Base-by-base conservation (phyloP, 2,329 filamentous ascomycete genomes). In the Ophiocordyceps camponoti-rufipedis region DNA sequence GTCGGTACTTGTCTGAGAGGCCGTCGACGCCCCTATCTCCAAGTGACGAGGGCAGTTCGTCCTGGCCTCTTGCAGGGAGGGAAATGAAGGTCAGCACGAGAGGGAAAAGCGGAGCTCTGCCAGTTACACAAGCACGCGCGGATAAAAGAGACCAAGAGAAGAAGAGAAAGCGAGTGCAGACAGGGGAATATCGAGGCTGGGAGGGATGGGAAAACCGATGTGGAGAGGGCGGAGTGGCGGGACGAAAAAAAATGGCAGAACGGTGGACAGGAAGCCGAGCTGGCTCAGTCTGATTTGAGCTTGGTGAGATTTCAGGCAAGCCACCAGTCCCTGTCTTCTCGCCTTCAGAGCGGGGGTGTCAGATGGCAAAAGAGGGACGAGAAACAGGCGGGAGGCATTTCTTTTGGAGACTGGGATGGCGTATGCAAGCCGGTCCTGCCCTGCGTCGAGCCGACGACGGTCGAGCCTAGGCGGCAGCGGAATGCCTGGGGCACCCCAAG, bases 341-440 rank as follows among this genome's bases (percentile, higher is more conserved):
- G 35, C 14, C 35, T 38, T 9, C 5, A n/a, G 16, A 38, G 35
- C 14, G 23, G 35, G 33, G 43, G 43, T 33, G 33, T 46, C 41
- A 49, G 45, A 48, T 39, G 47, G 46, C 45, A 50, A 48, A 52
- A 51, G 35, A 49, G 54, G 53, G 46, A 49, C 55, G 50, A 52
- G 48, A 50, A 51, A 53, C 49, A 54, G 48, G 54, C 50, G 46
- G 52, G 50, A 53, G 48, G 54, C 55, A 56, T 62, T 62, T 58
- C 58, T 57, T 59, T 58, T 62, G 51, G 50, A 51, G 52, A 53
- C 49, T 51, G 52, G 49, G 50, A 51, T 49, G 52, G 53, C 51
- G 50, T 56, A 58, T 62, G 59, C 58, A 57, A 51, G 53, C 53
- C 18, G 50, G 49, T 50, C 52, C 48, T 57, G 54, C 55, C 52